These are phyloP conservation scores for Botryosphaeria dothidea DNA, from an alignment of 2,329 filamentous ascomycete species.

Conservation along the genomic window DNA sequence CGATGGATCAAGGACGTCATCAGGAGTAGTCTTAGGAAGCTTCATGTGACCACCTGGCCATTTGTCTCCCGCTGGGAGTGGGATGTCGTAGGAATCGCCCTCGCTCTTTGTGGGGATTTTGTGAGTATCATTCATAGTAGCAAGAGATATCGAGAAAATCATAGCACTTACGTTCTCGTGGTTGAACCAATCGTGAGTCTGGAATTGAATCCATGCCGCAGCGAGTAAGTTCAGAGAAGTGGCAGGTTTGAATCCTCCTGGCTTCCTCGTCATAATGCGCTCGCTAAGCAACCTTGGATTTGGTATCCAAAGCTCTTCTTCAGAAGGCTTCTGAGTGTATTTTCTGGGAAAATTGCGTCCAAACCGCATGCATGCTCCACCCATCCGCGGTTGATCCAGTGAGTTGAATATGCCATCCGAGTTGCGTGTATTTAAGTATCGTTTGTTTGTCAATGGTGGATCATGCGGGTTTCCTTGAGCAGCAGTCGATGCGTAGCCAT, in stretches of 20 bases:
- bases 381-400: conserved; percentile 45
- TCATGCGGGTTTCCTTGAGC: conserved; percentile 38
- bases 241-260: conserved; percentile 43
- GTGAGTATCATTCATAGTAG: conserved; percentile 23
- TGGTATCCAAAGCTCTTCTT: conserved; percentile 45
- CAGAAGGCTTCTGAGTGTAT: conserved; percentile 38
- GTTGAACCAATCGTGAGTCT: conserved; percentile 47
- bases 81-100: conserved; percentile 33
- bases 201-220: conserved; percentile 54
- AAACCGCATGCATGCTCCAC: conserved; percentile 48
- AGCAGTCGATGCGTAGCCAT: conserved; percentile 41
- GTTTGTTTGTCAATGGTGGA: conserved; percentile 33
- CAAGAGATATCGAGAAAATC: neutral
- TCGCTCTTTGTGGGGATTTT: too few species aligned
- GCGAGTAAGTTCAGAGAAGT: conserved; percentile 49
- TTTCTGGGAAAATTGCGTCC: conserved; percentile 47
- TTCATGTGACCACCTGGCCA: conserved; percentile 41
- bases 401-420: conserved; percentile 50
- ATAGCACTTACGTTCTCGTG: conserved; percentile 27
- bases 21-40: conserved; percentile 38
- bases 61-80: conserved; percentile 35
- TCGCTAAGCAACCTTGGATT: conserved; percentile 48
- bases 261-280: conserved; percentile 43
- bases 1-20: conserved; percentile 36
- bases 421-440: conserved; percentile 39